phyloP scores from a whole-genome alignment of 78 protist genomes.

The Cavenderia fasciculata region DNA sequence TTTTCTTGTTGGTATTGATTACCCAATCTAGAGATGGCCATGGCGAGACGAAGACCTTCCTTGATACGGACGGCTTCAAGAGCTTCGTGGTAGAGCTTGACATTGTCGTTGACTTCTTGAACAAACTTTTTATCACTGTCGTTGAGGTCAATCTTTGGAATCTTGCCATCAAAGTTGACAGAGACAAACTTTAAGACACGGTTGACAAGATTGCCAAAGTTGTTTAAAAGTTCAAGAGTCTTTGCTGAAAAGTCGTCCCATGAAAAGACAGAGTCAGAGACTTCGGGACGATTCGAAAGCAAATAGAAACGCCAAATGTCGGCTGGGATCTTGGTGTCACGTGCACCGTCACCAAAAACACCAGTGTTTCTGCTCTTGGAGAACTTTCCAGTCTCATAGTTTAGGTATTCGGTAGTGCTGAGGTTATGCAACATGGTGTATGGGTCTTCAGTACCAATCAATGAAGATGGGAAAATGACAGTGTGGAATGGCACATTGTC shows the following conservation, averaged over 20 bases:
- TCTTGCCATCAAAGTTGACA: background rate
- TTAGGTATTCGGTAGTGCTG: slow-evolving; percentile 88
- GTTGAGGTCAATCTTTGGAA: slow-evolving; percentile 2
- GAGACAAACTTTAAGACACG: slow-evolving; percentile 66
- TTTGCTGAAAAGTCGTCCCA: slow-evolving; percentile 78
- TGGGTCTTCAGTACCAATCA: slow-evolving; percentile 75
- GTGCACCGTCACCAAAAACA: slow-evolving; percentile 92
- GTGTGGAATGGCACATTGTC: slow-evolving; percentile 93
- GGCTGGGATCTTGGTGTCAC: slow-evolving; percentile 81
- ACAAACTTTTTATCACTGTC: background rate
- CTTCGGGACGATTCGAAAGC: slow-evolving; percentile 88
- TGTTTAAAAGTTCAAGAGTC: slow-evolving; percentile 87
- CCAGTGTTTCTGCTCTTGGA: slow-evolving; percentile 89
- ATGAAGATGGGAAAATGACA: slow-evolving; percentile 92
- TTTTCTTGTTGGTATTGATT: slow-evolving; percentile 83
- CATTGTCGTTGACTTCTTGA: background rate
- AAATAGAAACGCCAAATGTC: slow-evolving; percentile 89
- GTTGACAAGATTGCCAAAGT: slow-evolving; percentile 91
- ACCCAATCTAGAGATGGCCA: slow-evolving; percentile 69
- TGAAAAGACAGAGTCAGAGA: slow-evolving; percentile 62
- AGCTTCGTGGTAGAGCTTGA: slow-evolving; percentile 13
- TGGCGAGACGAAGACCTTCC: slow-evolving; percentile 76
- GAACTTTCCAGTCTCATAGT: slow-evolving; percentile 93
- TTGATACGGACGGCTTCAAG: slow-evolving; percentile 41
- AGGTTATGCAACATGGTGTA: slow-evolving; percentile 73